Evolutionary conservation across 305 asterid genomes (phyloP).

Genomic region (Fraxinus xanthoxyloides): DNA sequence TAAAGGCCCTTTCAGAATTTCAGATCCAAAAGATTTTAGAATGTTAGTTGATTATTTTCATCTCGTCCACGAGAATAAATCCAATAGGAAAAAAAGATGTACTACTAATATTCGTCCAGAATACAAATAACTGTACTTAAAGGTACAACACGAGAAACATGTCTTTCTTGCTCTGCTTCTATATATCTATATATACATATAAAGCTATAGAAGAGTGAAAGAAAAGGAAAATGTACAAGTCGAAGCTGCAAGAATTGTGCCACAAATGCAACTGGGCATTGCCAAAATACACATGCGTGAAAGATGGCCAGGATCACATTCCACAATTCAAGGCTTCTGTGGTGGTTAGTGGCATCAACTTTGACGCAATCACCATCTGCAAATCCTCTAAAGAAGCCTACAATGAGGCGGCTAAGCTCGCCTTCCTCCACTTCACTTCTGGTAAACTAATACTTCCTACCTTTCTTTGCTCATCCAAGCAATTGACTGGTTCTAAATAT

Average conservation of each 20-base stretch:
- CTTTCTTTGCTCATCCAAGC: not conserved
- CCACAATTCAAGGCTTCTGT: slow-evolving; percentile 59
- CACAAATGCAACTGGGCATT: slow-evolving; percentile 39
- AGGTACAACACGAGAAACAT: slow-evolving; percentile 17
- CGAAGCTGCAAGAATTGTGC: slow-evolving; percentile 51
- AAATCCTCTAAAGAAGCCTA: slow-evolving; percentile 49
- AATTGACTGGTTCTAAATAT: not conserved
- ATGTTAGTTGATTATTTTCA: not conserved
- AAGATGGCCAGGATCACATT: slow-evolving; percentile 46
- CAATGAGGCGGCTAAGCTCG: slow-evolving; percentile 46
- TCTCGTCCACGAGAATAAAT: not conserved
- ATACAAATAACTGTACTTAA: not conserved
- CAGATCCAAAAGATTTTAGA: not conserved
- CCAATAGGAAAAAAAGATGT: not conserved
- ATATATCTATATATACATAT: not conserved
- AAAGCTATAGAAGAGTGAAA: not conserved
- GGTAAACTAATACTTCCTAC: slow-evolving; percentile 15
- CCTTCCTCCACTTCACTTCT: slow-evolving; percentile 44
- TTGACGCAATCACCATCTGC: slow-evolving; percentile 28
- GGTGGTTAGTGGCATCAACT: slow-evolving; percentile 35
- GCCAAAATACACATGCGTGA: slow-evolving; percentile 42
- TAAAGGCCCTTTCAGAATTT: not conserved
- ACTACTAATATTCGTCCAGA: not conserved
- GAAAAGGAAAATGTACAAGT: slow-evolving; percentile 40
- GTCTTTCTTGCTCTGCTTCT: not conserved